Base-by-base conservation (phyloP, 371 early-diverging fungal species). In the Coelomomyces lativittatus region DNA sequence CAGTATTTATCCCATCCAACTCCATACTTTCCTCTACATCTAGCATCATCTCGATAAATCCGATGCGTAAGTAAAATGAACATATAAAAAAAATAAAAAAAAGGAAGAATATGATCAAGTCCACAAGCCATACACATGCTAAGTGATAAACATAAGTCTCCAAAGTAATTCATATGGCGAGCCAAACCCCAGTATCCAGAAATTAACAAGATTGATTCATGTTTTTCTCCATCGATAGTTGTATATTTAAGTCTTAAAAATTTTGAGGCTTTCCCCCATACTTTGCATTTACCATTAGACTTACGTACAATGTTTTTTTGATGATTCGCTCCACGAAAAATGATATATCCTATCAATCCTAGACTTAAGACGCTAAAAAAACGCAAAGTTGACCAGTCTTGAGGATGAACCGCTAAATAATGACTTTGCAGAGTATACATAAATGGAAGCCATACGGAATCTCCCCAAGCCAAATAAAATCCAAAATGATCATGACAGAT, bases 91-190 rank as follows among this genome's bases (percentile, higher is more conserved):
- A 79, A 56, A 63, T 82, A 82, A 57, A 80, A 81, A 64, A 80
- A 77, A 21, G 81, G 81, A 47, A 79, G 52, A 12, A 79, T 28
- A 52, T 76, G 64, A 35, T 60, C 46, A 43, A 66, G 51, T 14
- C 78, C 79, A 56, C 81, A 82, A 39, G 78, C 57, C 58, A 76
- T 56, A 56, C 82, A 82, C 64, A 80, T 70, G 37, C 80, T 79
- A 28, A 70, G 48, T 23, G 72, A 72, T 45, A 81, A 66, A 50
- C 76, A 40, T 35, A 83, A 54, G 43, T 83, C 83, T 28, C 82
- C 83, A n/a, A 79, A 63, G 63, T 84, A 84, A 67, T 84, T 84
- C 60, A 80, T 80, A 65, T 84, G 85, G 49, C 82, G 71, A 12
- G 83, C 69, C 36, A 81, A 57, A 55, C 85, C 85, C 85, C 85